A percentile compares a stretch with the other conserved stretches of the same genome.
These are phyloP conservation scores for Strobilomyces dryophilus DNA, from an alignment of 768 basidiomycete species.

Conservation along the genomic window DNA sequence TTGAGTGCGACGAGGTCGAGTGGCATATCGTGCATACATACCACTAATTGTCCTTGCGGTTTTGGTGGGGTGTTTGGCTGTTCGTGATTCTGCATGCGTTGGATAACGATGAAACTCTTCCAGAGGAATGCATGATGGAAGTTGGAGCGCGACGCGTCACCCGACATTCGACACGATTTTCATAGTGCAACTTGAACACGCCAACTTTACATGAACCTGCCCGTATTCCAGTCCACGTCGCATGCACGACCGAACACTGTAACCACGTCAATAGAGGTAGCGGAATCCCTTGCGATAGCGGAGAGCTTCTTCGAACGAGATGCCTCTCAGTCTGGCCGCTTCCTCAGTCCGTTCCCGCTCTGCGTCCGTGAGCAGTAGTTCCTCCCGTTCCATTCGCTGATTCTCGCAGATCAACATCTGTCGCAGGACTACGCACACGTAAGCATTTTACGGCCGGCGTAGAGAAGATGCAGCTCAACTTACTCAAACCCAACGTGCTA, in stretches of 20 bases:
- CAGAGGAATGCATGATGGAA: neutral
- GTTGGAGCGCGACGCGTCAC: too few species aligned
- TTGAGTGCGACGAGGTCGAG: neutral
- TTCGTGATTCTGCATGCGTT: conserved; percentile 1
- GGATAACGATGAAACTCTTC: neutral
- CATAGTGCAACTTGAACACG: too few species aligned
- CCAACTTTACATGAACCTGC: neutral
- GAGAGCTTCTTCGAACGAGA: neutral
- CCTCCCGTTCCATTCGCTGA: neutral
- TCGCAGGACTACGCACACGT: neutral
- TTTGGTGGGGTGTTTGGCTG: conserved; percentile 4
- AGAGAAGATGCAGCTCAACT: neutral
- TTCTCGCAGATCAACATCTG: neutral
- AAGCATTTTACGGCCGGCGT: neutral
- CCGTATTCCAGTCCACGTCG: too few species aligned
- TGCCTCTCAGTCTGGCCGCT: neutral
- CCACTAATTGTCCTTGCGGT: conserved; percentile 11
- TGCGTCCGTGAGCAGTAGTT: neutral
- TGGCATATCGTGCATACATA: neutral
- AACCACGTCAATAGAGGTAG: conserved; percentile 41
- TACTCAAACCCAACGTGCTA: conserved; percentile 33
- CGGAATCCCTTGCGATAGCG: conserved; percentile 33
- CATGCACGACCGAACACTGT: too few species aligned
- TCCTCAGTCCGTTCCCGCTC: neutral
- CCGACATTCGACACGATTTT: too few species aligned